A percentile compares a stretch with the other conserved stretches of the same genome.
These are phyloP conservation scores for Sonneratia alba DNA, from an alignment of 345 rosid species.

Conservation along the genomic window DNA sequence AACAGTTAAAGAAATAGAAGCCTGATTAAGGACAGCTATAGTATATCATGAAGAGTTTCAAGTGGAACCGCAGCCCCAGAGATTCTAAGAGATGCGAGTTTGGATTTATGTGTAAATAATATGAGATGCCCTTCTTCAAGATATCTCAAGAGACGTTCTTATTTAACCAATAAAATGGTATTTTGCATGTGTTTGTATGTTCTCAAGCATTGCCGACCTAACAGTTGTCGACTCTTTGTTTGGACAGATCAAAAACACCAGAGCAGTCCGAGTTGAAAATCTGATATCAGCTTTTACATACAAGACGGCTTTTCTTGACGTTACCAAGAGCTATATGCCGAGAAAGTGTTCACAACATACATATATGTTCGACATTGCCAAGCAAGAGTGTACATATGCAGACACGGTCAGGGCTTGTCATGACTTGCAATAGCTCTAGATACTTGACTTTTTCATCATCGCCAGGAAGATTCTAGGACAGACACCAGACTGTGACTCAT, in stretches of 20 bases:
- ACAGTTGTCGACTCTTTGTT: neutral
- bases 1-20: no score
- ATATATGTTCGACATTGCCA: no score
- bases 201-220: neutral
- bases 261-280: neutral
- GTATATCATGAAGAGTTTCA: neutral
- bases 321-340: no score
- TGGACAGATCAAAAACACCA: neutral
- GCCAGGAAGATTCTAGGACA: neutral
- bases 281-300: no score
- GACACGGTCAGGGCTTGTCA: no score
- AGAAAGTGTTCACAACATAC: no score
- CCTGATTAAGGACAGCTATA: no score
- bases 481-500: no score
- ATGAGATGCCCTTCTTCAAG: neutral
- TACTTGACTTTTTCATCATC: neutral
- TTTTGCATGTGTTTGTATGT: neutral
- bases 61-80: neutral
- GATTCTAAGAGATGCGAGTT: neutral
- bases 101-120: neutral
- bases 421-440: no score
- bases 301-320: no score
- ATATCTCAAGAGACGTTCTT: neutral
- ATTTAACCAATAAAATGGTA: neutral
- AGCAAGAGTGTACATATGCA: no score